Base-by-base conservation (phyloP, 106 monocot species). In the Amphibolis antarctica region DNA sequence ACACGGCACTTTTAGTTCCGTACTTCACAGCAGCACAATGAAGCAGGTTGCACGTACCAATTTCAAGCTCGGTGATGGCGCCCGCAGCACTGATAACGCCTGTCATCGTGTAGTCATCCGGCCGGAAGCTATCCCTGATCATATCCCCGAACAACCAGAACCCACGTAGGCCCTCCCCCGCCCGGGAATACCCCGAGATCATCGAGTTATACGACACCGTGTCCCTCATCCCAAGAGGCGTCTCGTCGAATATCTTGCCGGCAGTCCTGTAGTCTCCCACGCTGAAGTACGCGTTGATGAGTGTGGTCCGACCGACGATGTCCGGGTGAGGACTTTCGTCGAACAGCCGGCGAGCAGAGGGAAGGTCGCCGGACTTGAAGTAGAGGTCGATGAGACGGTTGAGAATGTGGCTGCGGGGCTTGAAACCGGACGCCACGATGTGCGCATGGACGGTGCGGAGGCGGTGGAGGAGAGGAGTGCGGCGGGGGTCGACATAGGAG, bases 361-460 rank as follows among this genome's bases (percentile, higher is more conserved):
- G 17, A 31, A 98, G 84, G 63, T 90, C 86, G 63, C 67, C 52
- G 62, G 74, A 79, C 44, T 69, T 75, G 58, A 78, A 36, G 75
- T 98, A 98, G 71, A 98, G 76, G 66, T 84, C 67, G 67, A 90
- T 67, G 74, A 98, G 80, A 76, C 79, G 90, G 85, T 87, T 90
- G 76, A 82, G 71, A 76, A 98, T 59, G 84, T 86, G 82, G 62
- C 66, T 25, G 29, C 80, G 78, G 65, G 90, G 96, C 14, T 28
- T 36, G 77, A 90, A 80, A 64, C 84, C 87, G 60, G 96, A 84
- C 75, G 75, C 20, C 66, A 85, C 53, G 67, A 90, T 68, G 82
- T 76, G 81, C 51, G 76, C 75, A 72, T 98, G 96, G 75, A 96
- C 62, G 59, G 76, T 51, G 71, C 94, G 94, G 69, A 90, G 86